Evolutionary conservation across 108 stramenopile genomes (phyloP).

Genomic region (Skeletonema grethae): DNA sequence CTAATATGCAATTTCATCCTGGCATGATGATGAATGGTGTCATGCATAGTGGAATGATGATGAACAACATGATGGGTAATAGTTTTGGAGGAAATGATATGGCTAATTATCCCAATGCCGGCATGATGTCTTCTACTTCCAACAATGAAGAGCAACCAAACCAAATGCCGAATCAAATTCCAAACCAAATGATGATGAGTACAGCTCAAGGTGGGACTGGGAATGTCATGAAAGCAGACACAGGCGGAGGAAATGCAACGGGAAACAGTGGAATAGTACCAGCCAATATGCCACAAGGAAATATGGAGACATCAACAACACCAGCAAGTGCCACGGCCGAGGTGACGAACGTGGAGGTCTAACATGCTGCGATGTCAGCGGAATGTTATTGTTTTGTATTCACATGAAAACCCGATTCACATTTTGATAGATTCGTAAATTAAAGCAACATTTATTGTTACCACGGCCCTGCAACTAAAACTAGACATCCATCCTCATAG

Average conservation of each 20-base stretch:
- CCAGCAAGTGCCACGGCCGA: background rate
- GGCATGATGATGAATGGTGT: background rate
- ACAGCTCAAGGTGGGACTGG: background rate
- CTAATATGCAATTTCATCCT: background rate
- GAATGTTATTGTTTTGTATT: background rate
- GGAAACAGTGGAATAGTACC: background rate
- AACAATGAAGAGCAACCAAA: background rate
- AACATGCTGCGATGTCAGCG: background rate
- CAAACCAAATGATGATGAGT: constrained; percentile 1
- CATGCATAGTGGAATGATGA: background rate
- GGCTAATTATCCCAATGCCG: background rate
- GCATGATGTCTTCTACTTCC: background rate
- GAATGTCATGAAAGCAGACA: background rate
- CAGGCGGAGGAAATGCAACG: background rate
- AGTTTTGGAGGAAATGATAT: background rate
- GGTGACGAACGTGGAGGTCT: background rate
- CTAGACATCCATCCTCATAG: background rate
- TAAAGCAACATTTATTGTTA: background rate
- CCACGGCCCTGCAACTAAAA: background rate
- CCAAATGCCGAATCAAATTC: background rate
- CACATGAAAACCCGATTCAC: background rate
- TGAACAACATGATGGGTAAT: background rate
- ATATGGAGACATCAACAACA: background rate
- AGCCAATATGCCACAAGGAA: background rate
- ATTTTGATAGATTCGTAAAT: background rate